phyloP scores from a whole-genome alignment of 176 grass and related monocot genomes.

The Leersia perrieri region DNA sequence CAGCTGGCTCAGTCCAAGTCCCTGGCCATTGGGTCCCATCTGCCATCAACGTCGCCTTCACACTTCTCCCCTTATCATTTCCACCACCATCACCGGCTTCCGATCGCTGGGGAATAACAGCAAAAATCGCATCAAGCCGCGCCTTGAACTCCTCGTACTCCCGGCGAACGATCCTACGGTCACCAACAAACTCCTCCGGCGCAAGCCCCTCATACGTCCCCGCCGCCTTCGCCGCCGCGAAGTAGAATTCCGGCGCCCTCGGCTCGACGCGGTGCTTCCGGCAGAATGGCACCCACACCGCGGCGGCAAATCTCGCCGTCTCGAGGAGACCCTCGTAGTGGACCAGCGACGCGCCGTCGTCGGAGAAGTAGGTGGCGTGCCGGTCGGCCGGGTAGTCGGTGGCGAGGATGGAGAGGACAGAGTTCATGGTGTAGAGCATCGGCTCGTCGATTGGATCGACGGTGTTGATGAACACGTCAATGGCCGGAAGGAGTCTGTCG shows the following conservation, averaged over 20 bases:
- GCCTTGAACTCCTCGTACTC: slow-evolving; percentile 7
- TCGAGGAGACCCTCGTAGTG: not conserved
- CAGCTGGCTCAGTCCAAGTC: not conserved
- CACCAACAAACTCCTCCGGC: not conserved
- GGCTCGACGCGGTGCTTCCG: slow-evolving; percentile 12
- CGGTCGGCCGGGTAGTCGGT: not conserved
- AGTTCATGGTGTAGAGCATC: not conserved
- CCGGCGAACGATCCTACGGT: not conserved
- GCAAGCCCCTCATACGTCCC: not conserved
- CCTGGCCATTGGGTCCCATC: slow-evolving; percentile 23
- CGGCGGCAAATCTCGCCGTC: not conserved
- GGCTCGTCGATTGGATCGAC: slow-evolving; percentile 18
- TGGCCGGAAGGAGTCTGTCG: not conserved
- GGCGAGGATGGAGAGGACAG: slow-evolving; percentile 13
- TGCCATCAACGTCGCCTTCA: not conserved
- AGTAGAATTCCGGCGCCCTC: slow-evolving; percentile 1
- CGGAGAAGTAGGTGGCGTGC: slow-evolving; percentile 6
- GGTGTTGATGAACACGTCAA: slow-evolving; percentile 20
- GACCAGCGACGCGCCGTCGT: not conserved
- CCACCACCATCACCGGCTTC: not conserved
- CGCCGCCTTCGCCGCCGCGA: not conserved
- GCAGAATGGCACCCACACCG: not conserved
- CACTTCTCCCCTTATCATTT: not conserved
- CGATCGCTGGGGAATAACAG: not conserved
- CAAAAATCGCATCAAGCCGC: not conserved